Percentiles rank a stretch among this genome's conserved stretches.
Conservation (phyloP, 2,329 filamentous ascomycete genomes). For the Apiospora koreana region DNA sequence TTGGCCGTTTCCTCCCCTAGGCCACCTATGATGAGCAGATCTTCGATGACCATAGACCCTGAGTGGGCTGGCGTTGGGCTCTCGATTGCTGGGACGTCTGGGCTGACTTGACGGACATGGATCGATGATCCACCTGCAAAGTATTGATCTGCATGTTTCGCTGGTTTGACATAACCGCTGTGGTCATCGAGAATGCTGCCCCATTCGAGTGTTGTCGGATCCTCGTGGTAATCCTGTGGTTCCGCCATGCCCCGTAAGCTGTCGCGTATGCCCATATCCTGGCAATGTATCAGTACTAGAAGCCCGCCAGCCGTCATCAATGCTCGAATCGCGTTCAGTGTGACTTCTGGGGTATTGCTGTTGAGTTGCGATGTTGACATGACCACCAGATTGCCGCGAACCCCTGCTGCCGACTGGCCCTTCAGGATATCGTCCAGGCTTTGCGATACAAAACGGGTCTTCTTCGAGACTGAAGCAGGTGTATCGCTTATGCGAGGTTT, state of each 20-base stretch:
- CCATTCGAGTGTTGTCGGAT: background rate
- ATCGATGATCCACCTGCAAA: conserved; percentile 35
- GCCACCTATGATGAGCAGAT: background rate
- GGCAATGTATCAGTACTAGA: conserved; percentile 31
- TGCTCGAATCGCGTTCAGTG: conserved; percentile 29
- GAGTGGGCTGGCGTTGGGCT: background rate
- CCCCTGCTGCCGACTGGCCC: background rate
- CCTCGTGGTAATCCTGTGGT: too few species aligned
- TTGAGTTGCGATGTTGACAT: conserved; percentile 36
- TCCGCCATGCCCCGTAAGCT: background rate
- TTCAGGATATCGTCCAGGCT: background rate
- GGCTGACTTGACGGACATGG: conserved; percentile 33
- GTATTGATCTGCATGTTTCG: conserved; percentile 34
- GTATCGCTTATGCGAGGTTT: background rate
- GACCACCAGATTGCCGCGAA: conserved; percentile 34
- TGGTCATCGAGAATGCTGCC: conserved; percentile 28
- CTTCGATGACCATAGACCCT: background rate
- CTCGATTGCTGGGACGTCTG: background rate
- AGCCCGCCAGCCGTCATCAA: conserved; percentile 40
- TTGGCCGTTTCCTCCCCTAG: background rate
- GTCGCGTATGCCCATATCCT: background rate
- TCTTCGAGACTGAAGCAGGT: background rate
- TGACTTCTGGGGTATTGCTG: conserved; percentile 19
- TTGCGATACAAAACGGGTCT: background rate
- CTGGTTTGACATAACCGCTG: conserved; percentile 34